phyloP scores from a whole-genome alignment of 2,329 filamentous ascomycete genomes.

The Claviceps digitariae region DNA sequence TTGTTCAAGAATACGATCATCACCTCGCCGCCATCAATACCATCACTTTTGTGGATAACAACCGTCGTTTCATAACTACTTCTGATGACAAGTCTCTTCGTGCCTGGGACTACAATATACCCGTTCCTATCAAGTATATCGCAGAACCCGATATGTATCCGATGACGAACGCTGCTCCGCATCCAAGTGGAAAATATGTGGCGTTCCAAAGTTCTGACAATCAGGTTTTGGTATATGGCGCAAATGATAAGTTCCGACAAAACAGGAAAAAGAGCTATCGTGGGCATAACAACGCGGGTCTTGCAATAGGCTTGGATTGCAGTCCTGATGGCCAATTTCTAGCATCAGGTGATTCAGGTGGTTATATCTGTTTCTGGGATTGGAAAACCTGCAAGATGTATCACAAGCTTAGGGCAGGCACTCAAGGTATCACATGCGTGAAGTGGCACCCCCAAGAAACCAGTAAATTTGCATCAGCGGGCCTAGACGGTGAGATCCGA shows the following conservation, averaged over 20 bases:
- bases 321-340: slow-evolving; percentile 89
- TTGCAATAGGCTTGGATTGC: slow-evolving; percentile 79
- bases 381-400: slow-evolving; percentile 99
- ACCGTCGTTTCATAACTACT: slow-evolving; percentile 92
- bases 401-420: slow-evolving; percentile 82
- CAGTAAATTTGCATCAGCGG: slow-evolving; percentile 83
- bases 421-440: slow-evolving; percentile 69
- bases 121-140: slow-evolving; percentile 96
- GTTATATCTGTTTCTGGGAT: slow-evolving; percentile 94
- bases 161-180: slow-evolving; percentile 71
- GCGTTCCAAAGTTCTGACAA: slow-evolving; percentile 92
- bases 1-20: slow-evolving; percentile 96
- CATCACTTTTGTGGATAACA: slow-evolving; percentile 88
- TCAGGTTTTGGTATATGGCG: slow-evolving; percentile 90
- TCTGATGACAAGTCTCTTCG: slow-evolving; percentile 93
- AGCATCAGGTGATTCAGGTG: slow-evolving; percentile 71
- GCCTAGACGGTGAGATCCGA: slow-evolving; percentile 75
- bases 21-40: slow-evolving; percentile 97
- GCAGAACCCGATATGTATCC: slow-evolving; percentile 97
- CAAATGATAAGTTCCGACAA: slow-evolving; percentile 90
- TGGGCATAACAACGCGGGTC: slow-evolving; percentile 91
- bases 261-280: slow-evolving; percentile 95
- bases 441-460: slow-evolving; percentile 98
- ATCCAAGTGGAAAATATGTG: slow-evolving; percentile 87
- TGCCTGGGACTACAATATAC: slow-evolving; percentile 97